Conservation (phyloP, 176 grass and related monocot species). For the Oryza australiensis region DNA sequence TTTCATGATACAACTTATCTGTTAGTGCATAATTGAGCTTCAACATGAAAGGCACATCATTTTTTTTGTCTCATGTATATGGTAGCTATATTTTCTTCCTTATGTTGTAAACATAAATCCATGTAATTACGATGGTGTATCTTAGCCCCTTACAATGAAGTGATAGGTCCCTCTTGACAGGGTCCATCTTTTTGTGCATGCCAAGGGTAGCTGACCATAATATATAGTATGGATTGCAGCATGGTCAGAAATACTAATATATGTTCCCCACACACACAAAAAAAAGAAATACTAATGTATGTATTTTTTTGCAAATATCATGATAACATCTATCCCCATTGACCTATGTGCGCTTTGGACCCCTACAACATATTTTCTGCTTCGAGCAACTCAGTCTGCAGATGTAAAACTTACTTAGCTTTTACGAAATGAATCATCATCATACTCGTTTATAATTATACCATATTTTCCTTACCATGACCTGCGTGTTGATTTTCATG, state of each 20-base stretch:
- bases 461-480: not conserved
- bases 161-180: not conserved
- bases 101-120: not conserved
- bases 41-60: constrained; percentile 1
- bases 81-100: not conserved
- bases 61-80: not conserved
- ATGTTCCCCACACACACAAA: not conserved
- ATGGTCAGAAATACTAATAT: not conserved
- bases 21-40: constrained; percentile 16
- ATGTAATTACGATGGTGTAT: not conserved
- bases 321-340: not conserved
- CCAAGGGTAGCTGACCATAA: not conserved
- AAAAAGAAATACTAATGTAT: not conserved
- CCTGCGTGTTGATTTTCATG: not conserved
- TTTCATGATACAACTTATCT: not conserved
- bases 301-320: not conserved
- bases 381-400: not conserved
- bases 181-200: not conserved
- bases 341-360: not conserved
- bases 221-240: not conserved
- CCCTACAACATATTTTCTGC: not conserved
- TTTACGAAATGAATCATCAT: not conserved
- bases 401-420: not conserved
- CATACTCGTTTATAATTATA: not conserved
- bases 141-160: not conserved